Conservation (phyloP, 1,284 basidiomycete genomes). For the Melanopsichium pennsylvanicum region DNA sequence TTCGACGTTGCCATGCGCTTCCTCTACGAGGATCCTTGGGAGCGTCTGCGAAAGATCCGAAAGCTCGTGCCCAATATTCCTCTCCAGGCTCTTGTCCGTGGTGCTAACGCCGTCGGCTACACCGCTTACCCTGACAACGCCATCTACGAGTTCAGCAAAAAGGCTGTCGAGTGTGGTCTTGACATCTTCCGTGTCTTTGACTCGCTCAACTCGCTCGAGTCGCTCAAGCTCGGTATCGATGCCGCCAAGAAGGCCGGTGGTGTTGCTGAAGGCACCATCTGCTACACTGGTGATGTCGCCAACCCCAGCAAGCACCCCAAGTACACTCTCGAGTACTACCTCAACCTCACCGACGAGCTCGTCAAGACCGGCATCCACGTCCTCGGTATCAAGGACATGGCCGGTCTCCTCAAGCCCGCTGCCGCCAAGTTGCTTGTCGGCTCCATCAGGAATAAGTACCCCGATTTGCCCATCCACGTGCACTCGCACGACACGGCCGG, state of each 20-base stretch:
- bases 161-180: slow-evolving; percentile 97
- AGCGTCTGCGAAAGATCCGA: slow-evolving; percentile 89
- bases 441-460: slow-evolving; percentile 92
- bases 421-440: slow-evolving; percentile 92
- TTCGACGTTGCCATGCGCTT: slow-evolving; percentile 99
- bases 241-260: slow-evolving; percentile 99
- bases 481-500: slow-evolving; percentile 99
- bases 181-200: slow-evolving; percentile 99
- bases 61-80: slow-evolving; percentile 98
- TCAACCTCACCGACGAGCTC: slow-evolving; percentile 92
- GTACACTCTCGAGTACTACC: slow-evolving; percentile 97
- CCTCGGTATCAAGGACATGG: slow-evolving; percentile 99
- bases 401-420: slow-evolving; percentile 93
- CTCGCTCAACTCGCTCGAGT: slow-evolving; percentile 73
- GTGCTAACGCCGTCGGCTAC: slow-evolving; percentile 98
- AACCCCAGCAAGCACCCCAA: slow-evolving; percentile 89
- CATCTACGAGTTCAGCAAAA: slow-evolving; percentile 82
- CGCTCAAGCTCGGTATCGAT: slow-evolving; percentile 74
- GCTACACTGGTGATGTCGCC: slow-evolving; percentile 98
- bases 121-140: slow-evolving; percentile 99
- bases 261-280: slow-evolving; percentile 86
- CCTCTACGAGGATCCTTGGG: slow-evolving; percentile 99
- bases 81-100: slow-evolving; percentile 96
- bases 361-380: slow-evolving; percentile 96
- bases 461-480: slow-evolving; percentile 97